Base-by-base conservation (phyloP, 495 filamentous ascomycete genomes). In the Friedmanniomyces endolithicus region DNA sequence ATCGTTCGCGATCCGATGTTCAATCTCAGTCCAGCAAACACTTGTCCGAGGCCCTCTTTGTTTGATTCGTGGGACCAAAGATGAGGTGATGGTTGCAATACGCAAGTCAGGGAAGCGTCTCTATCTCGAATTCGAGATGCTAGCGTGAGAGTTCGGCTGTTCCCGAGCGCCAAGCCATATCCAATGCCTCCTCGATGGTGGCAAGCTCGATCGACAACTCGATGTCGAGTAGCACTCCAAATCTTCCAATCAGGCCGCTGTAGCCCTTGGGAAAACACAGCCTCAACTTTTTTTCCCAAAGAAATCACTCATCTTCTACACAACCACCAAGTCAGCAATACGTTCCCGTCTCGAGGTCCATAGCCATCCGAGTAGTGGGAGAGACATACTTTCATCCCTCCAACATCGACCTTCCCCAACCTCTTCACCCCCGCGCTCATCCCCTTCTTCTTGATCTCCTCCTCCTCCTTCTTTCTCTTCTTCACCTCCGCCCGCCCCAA, bases 251-350 rank as follows among this genome's bases (percentile, higher is more conserved):
- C n/a, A n/a, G n/a, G n/a, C n/a, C n/a, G n/a, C n/a, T n/a, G n/a
- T n/a, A n/a, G n/a, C n/a, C n/a, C n/a, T n/a, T n/a, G 16, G 6
- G 44, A 47, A 19, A 2, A 4, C 23, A 27, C 23, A 4, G 12
- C 9, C 24, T 47, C 17, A 23, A 3, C 44, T 23, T 27, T 27
- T 23, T 72, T 90, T 95, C 35, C 75, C 78, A 67, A 98, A 98
- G 67, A 97, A 98, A 57, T 83, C 78, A 60, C 88, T 95, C 81
- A 98, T 78, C 75, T 95, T 97, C 76, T 31, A 31, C 27, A 31
- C 27, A 31, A 3, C 27, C 27, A 31, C 9, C 27, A 31, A 31
- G 27, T 31, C 27, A 31, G 27, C 27, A 31, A 31, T 4, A 4
- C 27, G 4, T 9, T 31, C 27, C 3, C 27, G 9, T 31, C 3